Base-by-base conservation (phyloP, 2,329 filamentous ascomycete genomes). In the Colletotrichum spinosum region DNA sequence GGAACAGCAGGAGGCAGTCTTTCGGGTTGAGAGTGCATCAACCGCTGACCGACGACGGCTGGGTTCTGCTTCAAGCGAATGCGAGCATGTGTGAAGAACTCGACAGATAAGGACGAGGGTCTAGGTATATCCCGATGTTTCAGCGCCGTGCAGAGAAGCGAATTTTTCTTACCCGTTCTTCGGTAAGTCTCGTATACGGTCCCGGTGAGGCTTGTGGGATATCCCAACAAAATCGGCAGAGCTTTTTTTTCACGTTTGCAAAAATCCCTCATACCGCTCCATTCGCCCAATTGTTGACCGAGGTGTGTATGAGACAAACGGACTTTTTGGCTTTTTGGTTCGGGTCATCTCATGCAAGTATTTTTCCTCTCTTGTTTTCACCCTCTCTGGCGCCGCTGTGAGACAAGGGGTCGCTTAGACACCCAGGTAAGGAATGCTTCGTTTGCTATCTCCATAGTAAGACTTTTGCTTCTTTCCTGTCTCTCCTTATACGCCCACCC, bases 1-100 rank as follows among this genome's bases (percentile, higher is more conserved):
- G 60, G 60, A 64, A 58, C 63, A 49, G 60, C 60, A 65, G 50
- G 60, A 64, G 62, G 45, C 58, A 58, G 60, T 25, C 33, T 65
- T 50, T 52, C 53, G 42, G 49, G 42, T 59, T 56, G 51, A 42
- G 51, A 38, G 58, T 35, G 45, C 34, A 37, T 52, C 25, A 25
- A 45, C 50, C 25, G 46, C 52, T 58, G 51, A 41, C 41, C 62
- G 46, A 65, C 48, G 45, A 55, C 48, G 46, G 51, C 34, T 50
- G 25, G 41, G 34, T 52, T 55, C 51, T 61, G 62, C 57, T 4
- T 25, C 25, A 25, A 25, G 25, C 25, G 25, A 25, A 25, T 55
- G 61, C 34, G 10, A 10, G 39, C 39, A 35, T 34, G 38, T n/a
- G n/a, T 25, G 39, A 39, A 37, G 52, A 48, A 33, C 13, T 51